These are phyloP conservation scores for Penicillium brevicompactum DNA, from an alignment of 2,329 filamentous ascomycete species.

Conservation along the genomic window DNA sequence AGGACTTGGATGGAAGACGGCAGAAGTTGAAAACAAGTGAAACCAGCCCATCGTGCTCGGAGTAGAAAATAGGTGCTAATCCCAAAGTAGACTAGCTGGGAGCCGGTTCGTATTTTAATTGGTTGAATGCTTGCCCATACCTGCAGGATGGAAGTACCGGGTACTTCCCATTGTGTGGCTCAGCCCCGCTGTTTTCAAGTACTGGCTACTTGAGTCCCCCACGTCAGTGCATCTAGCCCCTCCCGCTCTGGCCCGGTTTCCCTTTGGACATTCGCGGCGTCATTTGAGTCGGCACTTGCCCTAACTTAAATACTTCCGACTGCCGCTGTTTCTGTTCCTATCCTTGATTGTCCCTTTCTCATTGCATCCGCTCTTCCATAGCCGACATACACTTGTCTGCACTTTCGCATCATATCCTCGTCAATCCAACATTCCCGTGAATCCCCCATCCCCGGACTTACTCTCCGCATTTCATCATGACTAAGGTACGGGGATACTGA, in stretches of 20 bases:
- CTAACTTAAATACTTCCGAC: conserved; percentile 8
- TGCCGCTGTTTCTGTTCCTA: conserved; percentile 9
- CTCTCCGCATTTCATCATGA: conserved; percentile 28
- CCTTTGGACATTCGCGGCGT: conserved; percentile 16
- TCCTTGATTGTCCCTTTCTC: neutral
- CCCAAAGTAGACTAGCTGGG: neutral
- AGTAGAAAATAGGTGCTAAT: conserved; percentile 8
- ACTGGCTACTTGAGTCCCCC: neutral
- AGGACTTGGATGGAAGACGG: neutral
- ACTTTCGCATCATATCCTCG: neutral
- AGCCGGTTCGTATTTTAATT: conserved; percentile 10
- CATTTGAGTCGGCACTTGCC: conserved; percentile 16
- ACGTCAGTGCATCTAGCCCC: conserved; percentile 13
- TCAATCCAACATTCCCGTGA: neutral
- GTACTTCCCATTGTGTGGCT: neutral
- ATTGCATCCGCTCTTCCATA: neutral
- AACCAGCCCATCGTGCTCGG: conserved; percentile 2
- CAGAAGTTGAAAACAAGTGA: neutral
- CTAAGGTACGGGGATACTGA: conserved; percentile 33
- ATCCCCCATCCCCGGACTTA: conserved; percentile 4
- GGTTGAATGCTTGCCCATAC: conserved; percentile 4
- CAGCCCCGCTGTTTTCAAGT: neutral
- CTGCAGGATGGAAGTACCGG: neutral
- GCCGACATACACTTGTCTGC: neutral
- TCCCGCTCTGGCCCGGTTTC: conserved; percentile 18